These are phyloP conservation scores for Yamadazyma oceani DNA, from an alignment of 1,139 yeast genomes.

Conservation along the genomic window DNA sequence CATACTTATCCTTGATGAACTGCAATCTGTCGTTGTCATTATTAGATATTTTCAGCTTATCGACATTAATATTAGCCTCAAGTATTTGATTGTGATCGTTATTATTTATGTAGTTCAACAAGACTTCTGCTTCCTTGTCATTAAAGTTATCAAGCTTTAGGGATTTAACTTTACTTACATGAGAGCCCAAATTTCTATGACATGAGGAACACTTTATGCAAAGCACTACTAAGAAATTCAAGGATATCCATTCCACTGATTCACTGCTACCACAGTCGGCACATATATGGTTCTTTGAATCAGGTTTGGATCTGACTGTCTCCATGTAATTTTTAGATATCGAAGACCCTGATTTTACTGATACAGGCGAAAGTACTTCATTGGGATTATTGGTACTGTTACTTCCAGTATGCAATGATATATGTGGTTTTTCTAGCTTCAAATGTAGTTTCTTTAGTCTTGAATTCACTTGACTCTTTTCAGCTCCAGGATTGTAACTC, in stretches of 20 bases:
- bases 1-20: slow-evolving; percentile 55
- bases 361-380: slow-evolving; percentile 29
- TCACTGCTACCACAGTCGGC: slow-evolving; percentile 74
- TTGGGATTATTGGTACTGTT: slow-evolving; percentile 1
- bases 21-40: slow-evolving; percentile 34
- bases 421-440: slow-evolving; percentile 10
- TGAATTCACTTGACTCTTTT: background rate
- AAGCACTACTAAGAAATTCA: slow-evolving; percentile 68
- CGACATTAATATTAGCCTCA: slow-evolving; percentile 27
- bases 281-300: slow-evolving; percentile 63
- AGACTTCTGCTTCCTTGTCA: slow-evolving; percentile 37
- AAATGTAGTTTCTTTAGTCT: slow-evolving; percentile 10
- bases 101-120: slow-evolving; percentile 46
- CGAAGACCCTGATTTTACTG: slow-evolving; percentile 27
- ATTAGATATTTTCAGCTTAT: slow-evolving; percentile 33
- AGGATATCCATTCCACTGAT: slow-evolving; percentile 85
- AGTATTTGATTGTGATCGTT: slow-evolving; percentile 34
- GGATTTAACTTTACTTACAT: slow-evolving; percentile 50
- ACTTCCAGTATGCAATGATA: background rate
- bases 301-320: slow-evolving; percentile 45
- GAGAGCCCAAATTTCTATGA: slow-evolving; percentile 54
- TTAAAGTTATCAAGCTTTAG: slow-evolving; percentile 49
- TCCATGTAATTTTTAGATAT: slow-evolving; percentile 33
- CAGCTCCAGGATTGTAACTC: slow-evolving; percentile 1
- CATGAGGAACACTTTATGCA: slow-evolving; percentile 80